Percentiles rank a stretch among this genome's conserved stretches.
Conservation (phyloP, 2,329 filamentous ascomycete genomes). For the Clonostachys rosea region DNA sequence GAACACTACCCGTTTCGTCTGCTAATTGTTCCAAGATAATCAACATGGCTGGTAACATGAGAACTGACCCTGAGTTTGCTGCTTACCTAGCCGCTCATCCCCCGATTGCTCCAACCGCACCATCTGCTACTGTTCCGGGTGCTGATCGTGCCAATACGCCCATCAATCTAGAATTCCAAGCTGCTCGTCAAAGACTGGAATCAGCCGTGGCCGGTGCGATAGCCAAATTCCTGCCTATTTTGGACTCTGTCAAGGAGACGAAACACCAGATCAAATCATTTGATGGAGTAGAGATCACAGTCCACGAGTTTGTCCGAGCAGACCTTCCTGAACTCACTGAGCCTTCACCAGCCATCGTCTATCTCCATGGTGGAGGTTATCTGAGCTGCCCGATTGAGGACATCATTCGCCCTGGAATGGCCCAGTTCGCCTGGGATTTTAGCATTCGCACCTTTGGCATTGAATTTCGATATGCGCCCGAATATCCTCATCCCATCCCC, state of each 20-base stretch:
- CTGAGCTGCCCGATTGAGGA: slow-evolving; percentile 18
- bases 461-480: slow-evolving; percentile 37
- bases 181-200: too few species aligned
- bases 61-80: too few species aligned
- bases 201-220: too few species aligned
- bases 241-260: not conserved
- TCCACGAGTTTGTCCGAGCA: not conserved
- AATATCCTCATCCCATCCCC: slow-evolving; percentile 25
- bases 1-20: too few species aligned
- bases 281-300: not conserved
- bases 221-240: not conserved
- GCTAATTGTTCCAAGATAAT: too few species aligned
- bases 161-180: too few species aligned
- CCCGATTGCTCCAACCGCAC: too few species aligned
- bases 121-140: too few species aligned
- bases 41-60: too few species aligned
- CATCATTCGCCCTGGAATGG: slow-evolving; percentile 13
- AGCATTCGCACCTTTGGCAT: slow-evolving; percentile 27
- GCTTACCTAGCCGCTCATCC: too few species aligned
- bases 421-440: slow-evolving; percentile 12
- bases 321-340: not conserved
- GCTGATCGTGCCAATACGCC: too few species aligned
- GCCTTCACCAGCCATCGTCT: slow-evolving; percentile 19
- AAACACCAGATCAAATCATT: not conserved
- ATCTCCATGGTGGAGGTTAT: slow-evolving; percentile 35